Evolutionary conservation across 2,329 filamentous ascomycete species (phyloP), one percentile per base, ranked within the genome.

Genomic region (Rhytidhysteron rufulum): DNA sequence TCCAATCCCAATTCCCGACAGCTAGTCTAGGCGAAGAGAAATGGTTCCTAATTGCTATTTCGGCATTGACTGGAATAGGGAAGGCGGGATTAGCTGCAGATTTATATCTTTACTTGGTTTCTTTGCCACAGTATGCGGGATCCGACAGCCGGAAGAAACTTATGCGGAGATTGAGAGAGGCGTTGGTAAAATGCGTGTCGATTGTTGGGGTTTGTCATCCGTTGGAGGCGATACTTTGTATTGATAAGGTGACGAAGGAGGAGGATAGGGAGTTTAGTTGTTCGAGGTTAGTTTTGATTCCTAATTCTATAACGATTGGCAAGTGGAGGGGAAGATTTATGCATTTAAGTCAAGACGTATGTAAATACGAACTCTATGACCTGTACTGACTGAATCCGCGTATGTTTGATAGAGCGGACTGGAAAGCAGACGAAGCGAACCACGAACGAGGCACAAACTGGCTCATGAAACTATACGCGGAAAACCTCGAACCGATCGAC

Each of bases 141-240:
- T 45, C 69, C 0, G 57, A 56, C 1, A 53, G 64, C 6, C 65
- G 74, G 4, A 57, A 75, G 46, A 50, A 51, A 0, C 65, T 78
- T 2, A 56, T 77, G 17, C 66, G 69, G 3, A 63, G 73, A 5
- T 44, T 78, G 3, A 72, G 79, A 25, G 79, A 83, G 58, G 71
- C 70, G 0, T 63, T 82, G 17, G 53, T 83, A 40, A 81, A 82
- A 58, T 58, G 67, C 15, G 65, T 78, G 10, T 19, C 38, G 3
- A 62, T 82, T 3, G 69, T 80, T 16, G 79, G 79, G 1, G 74
- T 81, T 0, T 77, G 74, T 56, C 80, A 79, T 48, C 77, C 78
- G 5, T 60, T 82, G 11, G 76, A 80, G 48, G 71, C 75, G 3
- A 71, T 80, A 29, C 60, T 79, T 4, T 63, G 69, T 22, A 78